Percentiles rank a stretch among this genome's conserved stretches.
These are phyloP conservation scores for Xylaria bambusicola DNA, from an alignment of 495 filamentous ascomycete genomes.

Conservation along the genomic window DNA sequence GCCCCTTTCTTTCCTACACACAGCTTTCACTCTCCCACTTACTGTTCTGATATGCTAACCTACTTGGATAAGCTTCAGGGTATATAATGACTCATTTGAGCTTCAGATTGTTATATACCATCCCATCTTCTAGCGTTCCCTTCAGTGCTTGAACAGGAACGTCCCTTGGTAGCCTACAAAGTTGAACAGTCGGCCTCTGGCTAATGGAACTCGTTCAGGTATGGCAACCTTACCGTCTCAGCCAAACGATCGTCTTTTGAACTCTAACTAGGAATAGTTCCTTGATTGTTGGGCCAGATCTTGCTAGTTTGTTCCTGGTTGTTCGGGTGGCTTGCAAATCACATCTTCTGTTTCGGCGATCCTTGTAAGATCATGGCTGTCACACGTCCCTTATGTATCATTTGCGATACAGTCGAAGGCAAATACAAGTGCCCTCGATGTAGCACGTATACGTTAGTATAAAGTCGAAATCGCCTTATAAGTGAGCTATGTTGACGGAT, in stretches of 20 bases:
- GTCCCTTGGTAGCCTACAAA: background rate
- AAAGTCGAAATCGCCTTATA: background rate
- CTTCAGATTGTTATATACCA: background rate
- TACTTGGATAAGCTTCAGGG: background rate
- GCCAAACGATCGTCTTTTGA: background rate
- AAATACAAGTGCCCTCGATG: constrained; percentile 68
- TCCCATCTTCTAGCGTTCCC: background rate
- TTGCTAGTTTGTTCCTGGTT: background rate
- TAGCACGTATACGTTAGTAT: constrained; percentile 56
- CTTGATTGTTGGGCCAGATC: background rate
- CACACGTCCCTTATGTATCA: constrained; percentile 43
- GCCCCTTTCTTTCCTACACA: background rate
- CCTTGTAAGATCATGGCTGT: constrained; percentile 19
- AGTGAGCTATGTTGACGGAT: constrained; percentile 4
- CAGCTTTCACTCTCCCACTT: background rate
- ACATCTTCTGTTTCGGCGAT: background rate
- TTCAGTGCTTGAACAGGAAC: background rate
- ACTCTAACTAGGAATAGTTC: background rate
- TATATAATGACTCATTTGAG: background rate
- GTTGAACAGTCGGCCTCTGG: background rate
- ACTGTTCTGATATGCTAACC: background rate
- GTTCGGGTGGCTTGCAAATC: background rate
- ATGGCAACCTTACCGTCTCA: background rate
- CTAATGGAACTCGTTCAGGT: background rate
- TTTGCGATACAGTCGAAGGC: constrained; percentile 54